Evolutionary conservation across 2,329 filamentous ascomycete genomes (phyloP), one percentile per base, ranked within the genome.

Genomic region (Cercospora sp.): DNA sequence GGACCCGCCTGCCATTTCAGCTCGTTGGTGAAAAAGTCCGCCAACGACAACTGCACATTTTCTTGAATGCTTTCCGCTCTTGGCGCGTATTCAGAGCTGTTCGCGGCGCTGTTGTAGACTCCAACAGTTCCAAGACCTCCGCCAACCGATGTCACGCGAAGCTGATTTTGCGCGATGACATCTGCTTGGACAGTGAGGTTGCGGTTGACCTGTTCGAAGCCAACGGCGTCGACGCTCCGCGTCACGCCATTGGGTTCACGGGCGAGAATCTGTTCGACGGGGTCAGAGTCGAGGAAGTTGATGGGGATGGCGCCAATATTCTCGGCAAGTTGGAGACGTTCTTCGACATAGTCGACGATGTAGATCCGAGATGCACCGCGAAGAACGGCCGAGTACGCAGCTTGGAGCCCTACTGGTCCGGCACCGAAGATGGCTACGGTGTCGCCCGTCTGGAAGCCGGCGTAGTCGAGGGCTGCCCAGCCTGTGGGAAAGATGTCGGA

Each of bases 401-500:
- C 87, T 84, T 90, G 89, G 3, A 90, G 77, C 0, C 88, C 88
- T 1, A 90, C 87, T 0, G 88, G 87, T 0, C 87, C 87, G 13
- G 68, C 67, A 39, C 67, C 60, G 31, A 61, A 66, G n/a, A 36
- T 42, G 23, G 57, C 57, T 7, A 66, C 57, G 5, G 39, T 53
- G 26, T 60, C 64, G 13, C 64, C 57, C 5, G 64, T 42, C 2
- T 42, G 16, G n/a, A 66, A 53, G 16, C 42, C 57, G 33, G 26
- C 26, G 28, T 61, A 62, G 26, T 61, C 42, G 12, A 61, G 57
- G 26, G 64, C 57, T 12, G 23, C 16, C 64, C 64, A 66, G 16
- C 64, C 64, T 30, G 64, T 61, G 2, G 23, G 57, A 6, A 66
- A 61, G 16, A 60, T 61, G 30, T 66, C 57, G 12, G 30, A 66